Conservation (phyloP, 768 basidiomycete species). For the Leccinum aurantiacum region DNA sequence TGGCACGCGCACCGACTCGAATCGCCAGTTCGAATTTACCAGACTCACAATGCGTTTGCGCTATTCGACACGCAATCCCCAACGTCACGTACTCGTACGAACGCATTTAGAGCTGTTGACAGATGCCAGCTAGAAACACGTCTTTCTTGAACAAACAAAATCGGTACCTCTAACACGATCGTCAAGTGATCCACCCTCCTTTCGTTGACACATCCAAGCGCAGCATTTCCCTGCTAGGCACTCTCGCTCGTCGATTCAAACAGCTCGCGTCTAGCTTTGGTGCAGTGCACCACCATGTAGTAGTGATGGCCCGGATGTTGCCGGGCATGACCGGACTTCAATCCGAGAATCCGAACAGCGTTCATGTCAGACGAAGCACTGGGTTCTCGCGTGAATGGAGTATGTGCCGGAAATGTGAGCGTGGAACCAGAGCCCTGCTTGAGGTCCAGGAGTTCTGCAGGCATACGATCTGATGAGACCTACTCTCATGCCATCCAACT, state of each 20-base stretch:
- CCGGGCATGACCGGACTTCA: constrained; percentile 79
- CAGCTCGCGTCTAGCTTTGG: constrained; percentile 59
- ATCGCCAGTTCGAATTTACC: constrained; percentile 87
- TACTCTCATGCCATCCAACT: constrained; percentile 94
- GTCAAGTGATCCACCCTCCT: constrained; percentile 88
- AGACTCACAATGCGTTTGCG: constrained; percentile 54
- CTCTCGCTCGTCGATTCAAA: constrained; percentile 39
- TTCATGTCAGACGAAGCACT: constrained; percentile 50
- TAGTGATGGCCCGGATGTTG: constrained; percentile 89
- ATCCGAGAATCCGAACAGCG: constrained; percentile 57
- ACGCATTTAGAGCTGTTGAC: constrained; percentile 80
- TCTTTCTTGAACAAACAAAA: not conserved
- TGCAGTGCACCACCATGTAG: constrained; percentile 85
- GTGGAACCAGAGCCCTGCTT: constrained; percentile 69
- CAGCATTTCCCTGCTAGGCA: constrained; percentile 38
- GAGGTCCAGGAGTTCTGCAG: constrained; percentile 89
- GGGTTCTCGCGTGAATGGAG: constrained; percentile 17
- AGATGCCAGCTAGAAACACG: not conserved
- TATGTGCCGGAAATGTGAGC: constrained; percentile 50
- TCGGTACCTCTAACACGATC: constrained; percentile 73
- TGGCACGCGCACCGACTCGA: constrained; percentile 47
- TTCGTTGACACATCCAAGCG: constrained; percentile 84
- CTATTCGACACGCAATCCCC: constrained; percentile 91
- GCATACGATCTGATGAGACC: constrained; percentile 54
- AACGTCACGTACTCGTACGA: constrained; percentile 87